phyloP scores from a whole-genome alignment of 768 basidiomycete species.

The Leucosporidium scottii region DNA sequence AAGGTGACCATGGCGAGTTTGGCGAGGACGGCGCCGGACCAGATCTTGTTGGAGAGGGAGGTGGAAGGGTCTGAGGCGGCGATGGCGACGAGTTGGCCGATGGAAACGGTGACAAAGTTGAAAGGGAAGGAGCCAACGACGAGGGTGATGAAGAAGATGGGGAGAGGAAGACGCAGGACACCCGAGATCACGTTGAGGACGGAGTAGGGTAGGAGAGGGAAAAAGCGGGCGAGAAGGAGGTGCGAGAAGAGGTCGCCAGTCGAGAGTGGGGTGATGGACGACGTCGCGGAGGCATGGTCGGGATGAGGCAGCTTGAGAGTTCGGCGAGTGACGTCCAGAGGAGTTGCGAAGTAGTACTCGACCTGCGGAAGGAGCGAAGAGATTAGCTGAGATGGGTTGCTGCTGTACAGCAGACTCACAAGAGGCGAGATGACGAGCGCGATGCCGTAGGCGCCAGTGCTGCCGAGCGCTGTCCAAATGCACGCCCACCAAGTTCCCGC shows the following conservation, averaged over 20 bases:
- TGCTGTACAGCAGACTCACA: slow-evolving; percentile 11
- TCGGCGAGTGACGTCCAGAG: slow-evolving; percentile 27
- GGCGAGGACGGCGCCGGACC: slow-evolving; percentile 32
- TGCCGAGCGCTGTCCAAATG: slow-evolving; percentile 36
- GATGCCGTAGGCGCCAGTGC: slow-evolving; percentile 36
- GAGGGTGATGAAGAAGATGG: slow-evolving; percentile 37
- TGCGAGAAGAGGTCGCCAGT: slow-evolving; percentile 34
- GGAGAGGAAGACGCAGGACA: slow-evolving; percentile 35
- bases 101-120: slow-evolving; percentile 37
- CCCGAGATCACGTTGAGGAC: slow-evolving; percentile 38
- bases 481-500: slow-evolving; percentile 34
- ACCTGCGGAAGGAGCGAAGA: slow-evolving; percentile 3
- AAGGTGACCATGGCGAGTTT: slow-evolving; percentile 36
- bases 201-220: slow-evolving; percentile 38
- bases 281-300: background rate
- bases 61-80: slow-evolving; percentile 28
- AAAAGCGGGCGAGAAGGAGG: slow-evolving; percentile 37
- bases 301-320: slow-evolving; percentile 26
- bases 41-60: slow-evolving; percentile 34
- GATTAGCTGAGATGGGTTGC: background rate
- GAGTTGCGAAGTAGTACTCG: slow-evolving; percentile 36
- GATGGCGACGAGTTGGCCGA: slow-evolving; percentile 35
- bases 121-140: slow-evolving; percentile 38
- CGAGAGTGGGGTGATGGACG: background rate
- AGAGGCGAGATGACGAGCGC: slow-evolving; percentile 35